Base-by-base conservation (phyloP, 129 eudicot species). In the Saposhnikovia divaricata region DNA sequence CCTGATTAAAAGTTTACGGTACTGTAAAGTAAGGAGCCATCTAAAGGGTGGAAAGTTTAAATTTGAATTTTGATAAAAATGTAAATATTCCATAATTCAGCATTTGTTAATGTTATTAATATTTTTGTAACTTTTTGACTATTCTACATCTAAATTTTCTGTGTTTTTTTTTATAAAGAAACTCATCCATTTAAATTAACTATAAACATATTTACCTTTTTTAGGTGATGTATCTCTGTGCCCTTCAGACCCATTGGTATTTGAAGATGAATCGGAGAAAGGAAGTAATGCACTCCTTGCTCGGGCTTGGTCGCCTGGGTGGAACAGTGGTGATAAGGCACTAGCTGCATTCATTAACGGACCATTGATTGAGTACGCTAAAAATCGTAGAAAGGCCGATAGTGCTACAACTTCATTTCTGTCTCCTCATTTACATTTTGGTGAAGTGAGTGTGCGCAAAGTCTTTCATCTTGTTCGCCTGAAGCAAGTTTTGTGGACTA, bases 281-380 rank as follows among this genome's bases (percentile, higher is more conserved):
- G 96, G 91, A 86, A 92, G 99, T 90, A 96, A 96, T 74, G 99
- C 98, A 0, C 96, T 96, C 82, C 90, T 96, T 40, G 95, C 97
- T 51, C 90, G 99, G 11, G 99, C 98, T 80, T 96, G 99, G 99
- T 82, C 99, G 12, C 99, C 98, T 6, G 99, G 99, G 18, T 96
- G 99, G 99, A 92, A 92, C 89, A 92, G 88, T 69, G 98, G 93
- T 37, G 92, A 96, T 77, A 92, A 90, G 89, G 93, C 99, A 48
- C 87, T 92, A 38, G 82, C 97, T 12, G 77, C 93, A 27, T 96
- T 96, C 87, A 84, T 90, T 42, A 92, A 96, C 21, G 98, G 98
- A 42, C 89, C 96, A 44, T 78, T 96, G 70, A 84, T 89, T 18
- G 93, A 92, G 28, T 96, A 96, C 83, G 87, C 98, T 27, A 85